A percentile compares a stretch with the other conserved stretches of the same genome.
Evolutionary conservation across 495 filamentous ascomycete species (phyloP).

Genomic region (Penicillium turbatum): DNA sequence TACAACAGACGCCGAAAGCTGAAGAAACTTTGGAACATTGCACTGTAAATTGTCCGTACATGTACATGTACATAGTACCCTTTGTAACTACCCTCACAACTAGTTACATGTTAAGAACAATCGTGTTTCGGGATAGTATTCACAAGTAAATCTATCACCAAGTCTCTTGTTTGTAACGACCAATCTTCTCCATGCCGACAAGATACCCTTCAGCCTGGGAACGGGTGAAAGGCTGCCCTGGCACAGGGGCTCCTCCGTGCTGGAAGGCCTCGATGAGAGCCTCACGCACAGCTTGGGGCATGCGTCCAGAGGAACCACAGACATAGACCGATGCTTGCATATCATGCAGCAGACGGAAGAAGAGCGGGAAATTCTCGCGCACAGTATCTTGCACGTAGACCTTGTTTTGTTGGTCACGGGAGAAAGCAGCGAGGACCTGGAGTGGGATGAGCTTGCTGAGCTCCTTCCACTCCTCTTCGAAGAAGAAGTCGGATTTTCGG

Average conservation of each 20-base stretch:
- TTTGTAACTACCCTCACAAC: no score
- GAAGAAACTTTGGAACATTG: no score
- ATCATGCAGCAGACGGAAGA: conserved; percentile 56
- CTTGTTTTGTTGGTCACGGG: conserved; percentile 69
- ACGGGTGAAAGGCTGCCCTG: conserved; percentile 29
- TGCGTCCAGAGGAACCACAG: conserved; percentile 78
- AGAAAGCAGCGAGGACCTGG: conserved; percentile 75
- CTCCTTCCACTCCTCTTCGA: conserved; percentile 65
- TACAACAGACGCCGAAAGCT: no score
- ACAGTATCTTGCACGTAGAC: conserved; percentile 88
- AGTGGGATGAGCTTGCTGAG: conserved; percentile 36
- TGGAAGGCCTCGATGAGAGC: conserved; percentile 71
- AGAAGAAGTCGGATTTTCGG: conserved; percentile 69
- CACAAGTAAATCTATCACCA: conserved; percentile 50
- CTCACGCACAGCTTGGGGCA: conserved; percentile 84
- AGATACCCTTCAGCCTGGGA: conserved; percentile 56
- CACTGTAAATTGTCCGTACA: no score
- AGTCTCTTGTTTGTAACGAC: conserved; percentile 75
- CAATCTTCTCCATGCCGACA: conserved; percentile 59
- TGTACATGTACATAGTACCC: no score
- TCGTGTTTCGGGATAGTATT: no score
- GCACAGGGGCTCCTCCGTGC: conserved; percentile 24
- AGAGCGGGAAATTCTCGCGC: conserved; percentile 50
- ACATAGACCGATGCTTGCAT: conserved; percentile 60
- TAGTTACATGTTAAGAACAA: no score